A percentile compares a stretch with the other conserved stretches of the same genome.
These are phyloP conservation scores for Ustanciosporium gigantosporum DNA, from an alignment of 1,284 basidiomycete species.

Conservation along the genomic window DNA sequence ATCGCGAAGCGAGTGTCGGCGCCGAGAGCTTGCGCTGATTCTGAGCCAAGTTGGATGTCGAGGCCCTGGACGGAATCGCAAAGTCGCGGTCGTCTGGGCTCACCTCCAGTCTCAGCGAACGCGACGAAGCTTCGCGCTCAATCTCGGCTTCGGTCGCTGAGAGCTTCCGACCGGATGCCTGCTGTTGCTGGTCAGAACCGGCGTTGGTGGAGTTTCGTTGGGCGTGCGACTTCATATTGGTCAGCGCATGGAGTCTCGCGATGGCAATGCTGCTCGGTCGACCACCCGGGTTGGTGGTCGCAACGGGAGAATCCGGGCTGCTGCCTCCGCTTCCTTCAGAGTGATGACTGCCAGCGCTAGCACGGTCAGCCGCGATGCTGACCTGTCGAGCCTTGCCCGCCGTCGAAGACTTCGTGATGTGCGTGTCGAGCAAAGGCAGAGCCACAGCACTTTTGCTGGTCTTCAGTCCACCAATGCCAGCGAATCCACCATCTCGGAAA, in stretches of 20 bases:
- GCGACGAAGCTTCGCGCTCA: slow-evolving; percentile 22
- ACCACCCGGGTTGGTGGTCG: slow-evolving; percentile 9
- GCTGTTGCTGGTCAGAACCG: slow-evolving; percentile 1
- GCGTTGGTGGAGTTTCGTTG: slow-evolving; percentile 23
- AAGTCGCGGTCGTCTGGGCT: slow-evolving; percentile 38
- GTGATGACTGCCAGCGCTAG: slow-evolving; percentile 11
- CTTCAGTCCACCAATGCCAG: slow-evolving; percentile 61
- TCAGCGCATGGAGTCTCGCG: slow-evolving; percentile 33
- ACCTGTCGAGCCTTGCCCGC: slow-evolving; percentile 32
- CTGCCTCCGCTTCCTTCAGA: slow-evolving; percentile 25
- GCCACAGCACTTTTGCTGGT: slow-evolving; percentile 72
- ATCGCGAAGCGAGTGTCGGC: slow-evolving; percentile 24
- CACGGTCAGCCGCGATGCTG: slow-evolving; percentile 3
- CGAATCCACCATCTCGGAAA: slow-evolving; percentile 18
- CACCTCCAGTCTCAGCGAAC: slow-evolving; percentile 39
- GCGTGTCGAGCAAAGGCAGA: slow-evolving; percentile 63
- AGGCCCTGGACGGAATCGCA: slow-evolving; percentile 30
- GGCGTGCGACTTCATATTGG: slow-evolving; percentile 28
- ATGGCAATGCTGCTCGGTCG: slow-evolving; percentile 35
- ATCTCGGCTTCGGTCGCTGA: slow-evolving; percentile 18
- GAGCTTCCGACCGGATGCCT: slow-evolving; percentile 2
- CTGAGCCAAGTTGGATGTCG: slow-evolving; percentile 14
- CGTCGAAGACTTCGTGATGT: slow-evolving; percentile 63
- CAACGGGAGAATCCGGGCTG: slow-evolving; percentile 26
- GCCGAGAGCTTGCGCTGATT: slow-evolving; percentile 23